These are phyloP conservation scores for Farysia itapuensis DNA, from an alignment of 1,284 basidiomycete genomes.

Conservation along the genomic window DNA sequence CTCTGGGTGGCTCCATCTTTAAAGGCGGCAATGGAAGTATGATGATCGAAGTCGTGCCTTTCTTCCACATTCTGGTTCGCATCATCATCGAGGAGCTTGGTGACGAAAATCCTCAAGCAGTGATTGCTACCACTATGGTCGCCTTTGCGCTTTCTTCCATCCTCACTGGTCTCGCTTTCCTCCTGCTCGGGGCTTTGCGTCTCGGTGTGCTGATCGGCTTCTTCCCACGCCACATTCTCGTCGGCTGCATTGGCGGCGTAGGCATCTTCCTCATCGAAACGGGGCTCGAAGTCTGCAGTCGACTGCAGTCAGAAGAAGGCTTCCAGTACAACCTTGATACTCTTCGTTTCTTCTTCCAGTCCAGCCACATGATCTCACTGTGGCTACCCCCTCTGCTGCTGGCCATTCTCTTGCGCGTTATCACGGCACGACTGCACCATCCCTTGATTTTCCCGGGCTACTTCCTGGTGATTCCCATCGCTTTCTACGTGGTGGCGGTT, in stretches of 20 bases:
- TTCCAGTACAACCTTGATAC: constrained; percentile 72
- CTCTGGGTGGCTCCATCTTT: constrained; percentile 82
- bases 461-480: constrained; percentile 77
- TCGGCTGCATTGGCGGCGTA: constrained; percentile 89
- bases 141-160: constrained; percentile 86
- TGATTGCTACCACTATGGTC: constrained; percentile 87
- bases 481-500: constrained; percentile 78
- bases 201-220: constrained; percentile 88
- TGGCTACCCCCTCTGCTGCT: constrained; percentile 78
- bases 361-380: constrained; percentile 67
- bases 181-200: constrained; percentile 69
- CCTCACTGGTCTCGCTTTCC: constrained; percentile 70
- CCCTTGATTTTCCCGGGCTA: constrained; percentile 88
- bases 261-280: constrained; percentile 75
- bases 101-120: constrained; percentile 69
- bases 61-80: constrained; percentile 87
- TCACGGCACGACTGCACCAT: constrained; percentile 79
- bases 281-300: constrained; percentile 74
- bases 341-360: constrained; percentile 63
- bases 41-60: constrained; percentile 95
- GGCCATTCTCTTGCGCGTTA: constrained; percentile 76
- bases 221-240: constrained; percentile 85
- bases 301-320: constrained; percentile 74
- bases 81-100: constrained; percentile 76
- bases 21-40: constrained; percentile 79